Base-by-base conservation (phyloP, 805 yeast genomes). In the Metschnikowia colocasiae region DNA sequence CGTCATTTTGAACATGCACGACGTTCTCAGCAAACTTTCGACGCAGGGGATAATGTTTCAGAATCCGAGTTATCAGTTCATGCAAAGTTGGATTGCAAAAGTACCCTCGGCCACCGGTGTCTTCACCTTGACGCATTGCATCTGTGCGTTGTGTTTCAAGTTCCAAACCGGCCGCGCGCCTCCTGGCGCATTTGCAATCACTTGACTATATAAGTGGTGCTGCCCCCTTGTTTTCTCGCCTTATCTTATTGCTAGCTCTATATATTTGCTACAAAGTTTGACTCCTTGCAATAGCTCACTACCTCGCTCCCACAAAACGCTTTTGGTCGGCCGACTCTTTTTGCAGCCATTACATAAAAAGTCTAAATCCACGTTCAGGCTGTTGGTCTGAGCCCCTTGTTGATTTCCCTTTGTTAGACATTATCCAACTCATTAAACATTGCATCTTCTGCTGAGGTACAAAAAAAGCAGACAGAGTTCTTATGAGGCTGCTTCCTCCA, bases 401-500 rank as follows among this genome's bases (percentile, higher is more conserved):
- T 35, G n/a, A n/a, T n/a, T n/a, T n/a, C n/a, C n/a, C n/a, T n/a
- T n/a, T n/a, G n/a, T n/a, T n/a, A n/a, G n/a, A n/a, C n/a, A n/a
- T n/a, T n/a, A n/a, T n/a, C n/a, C n/a, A n/a, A n/a, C n/a, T n/a
- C n/a, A n/a, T n/a, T n/a, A n/a, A n/a, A n/a, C n/a, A n/a, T n/a
- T n/a, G n/a, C n/a, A n/a, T n/a, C n/a, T n/a, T n/a, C n/a, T n/a
- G n/a, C n/a, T 19, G 7, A 13, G 8, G 12, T n/a, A n/a, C 32
- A 6, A 6, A 29, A 29, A 16, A n/a, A n/a, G 32, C 13, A 10
- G 27, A 13, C 25, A 22, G 7, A 2, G 15, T 13, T 23, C 16
- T 6, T 10, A 50, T 52, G 54, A 36, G 55, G 26, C 55, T 52
- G 55, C 41, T 53, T 27, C 59, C 57, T 9, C 59, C 59, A 6